These are phyloP conservation scores for Stygiomarasmius scandens DNA, from an alignment of 1,284 basidiomycete species.

Conservation along the genomic window DNA sequence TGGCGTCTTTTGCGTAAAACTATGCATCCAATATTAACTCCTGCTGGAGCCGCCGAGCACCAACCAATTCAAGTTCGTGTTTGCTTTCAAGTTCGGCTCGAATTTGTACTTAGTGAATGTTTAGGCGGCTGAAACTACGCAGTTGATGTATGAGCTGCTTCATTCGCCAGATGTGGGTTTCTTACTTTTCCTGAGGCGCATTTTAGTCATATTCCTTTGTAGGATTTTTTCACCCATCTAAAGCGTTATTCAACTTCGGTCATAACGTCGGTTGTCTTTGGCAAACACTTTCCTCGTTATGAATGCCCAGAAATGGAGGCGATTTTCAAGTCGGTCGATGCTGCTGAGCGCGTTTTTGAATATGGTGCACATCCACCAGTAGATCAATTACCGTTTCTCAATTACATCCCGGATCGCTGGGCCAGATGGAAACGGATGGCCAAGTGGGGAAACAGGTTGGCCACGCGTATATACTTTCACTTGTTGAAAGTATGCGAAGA, in stretches of 20 bases:
- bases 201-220: not conserved
- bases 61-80: constrained; percentile 23
- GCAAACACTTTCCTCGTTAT: not conserved
- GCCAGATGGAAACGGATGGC: constrained; percentile 28
- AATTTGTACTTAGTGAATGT: not conserved
- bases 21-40: constrained; percentile 29
- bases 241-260: constrained; percentile 31
- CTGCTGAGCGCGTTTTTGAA: constrained; percentile 17
- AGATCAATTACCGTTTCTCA: constrained; percentile 31
- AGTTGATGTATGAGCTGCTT: constrained; percentile 34
- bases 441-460: constrained; percentile 19
- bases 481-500: constrained; percentile 12
- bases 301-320: constrained; percentile 7
- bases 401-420: constrained; percentile 28
- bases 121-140: constrained; percentile 30
- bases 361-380: constrained; percentile 30
- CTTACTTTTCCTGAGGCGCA: constrained; percentile 12
- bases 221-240: constrained; percentile 30
- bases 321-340: constrained; percentile 14
- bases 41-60: constrained; percentile 24
- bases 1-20: constrained; percentile 36
- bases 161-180: constrained; percentile 28
- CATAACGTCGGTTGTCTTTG: constrained; percentile 22
- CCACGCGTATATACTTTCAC: constrained; percentile 25
- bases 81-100: constrained; percentile 20